Base-by-base conservation (phyloP, 495 filamentous ascomycete genomes). In the Apodospora peruviana region DNA sequence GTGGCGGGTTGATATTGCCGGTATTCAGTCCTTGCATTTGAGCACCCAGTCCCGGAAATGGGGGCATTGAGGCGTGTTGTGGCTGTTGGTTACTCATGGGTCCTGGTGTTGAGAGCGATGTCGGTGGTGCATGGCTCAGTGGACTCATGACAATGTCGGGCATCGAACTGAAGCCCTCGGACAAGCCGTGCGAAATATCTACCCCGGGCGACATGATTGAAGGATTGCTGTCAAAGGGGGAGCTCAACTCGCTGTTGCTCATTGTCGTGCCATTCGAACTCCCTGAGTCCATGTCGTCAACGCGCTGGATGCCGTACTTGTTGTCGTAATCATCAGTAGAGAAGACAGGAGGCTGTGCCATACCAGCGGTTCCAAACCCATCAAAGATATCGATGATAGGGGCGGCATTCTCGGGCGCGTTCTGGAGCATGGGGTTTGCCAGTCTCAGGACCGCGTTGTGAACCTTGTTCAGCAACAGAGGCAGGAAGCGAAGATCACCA, bases 401-500 rank as follows among this genome's bases (percentile, higher is more conserved):
- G 21, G 63, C 19, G 2, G 51, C 21, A 21, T 62, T 72, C 22
- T 79, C 74, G 1, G 77, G 77, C 0, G 72, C 74, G 37, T 73
- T 70, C 55, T 74, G 71, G 4, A 81, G 71, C 60, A 82, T 75
- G 0, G 79, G 73, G 37, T 71, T 73, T 8, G 75, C 67, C 40
- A 86, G 74, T 2, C 68, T 70, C 4, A 86, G 83, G 5, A 90
- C 68, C 16, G 78, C 75, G 22, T 86, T 82, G 41, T 81, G 72
- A 22, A 89, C 79, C 55, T 87, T 90, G 55, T 75, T 73, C 22
- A 89, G 60, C 0, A 93, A 70, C 8, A 88, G 70, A 0, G 85
- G 86, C 10, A 90, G 71, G 61, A 85, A 90, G 40, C 82, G 79
- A 41, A 78, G 69, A 25, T 87, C 74, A 5, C 87, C 87, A 21